Evolutionary conservation across 805 yeast species (phyloP).

Genomic region (Schizosaccharomyces japonicus): DNA sequence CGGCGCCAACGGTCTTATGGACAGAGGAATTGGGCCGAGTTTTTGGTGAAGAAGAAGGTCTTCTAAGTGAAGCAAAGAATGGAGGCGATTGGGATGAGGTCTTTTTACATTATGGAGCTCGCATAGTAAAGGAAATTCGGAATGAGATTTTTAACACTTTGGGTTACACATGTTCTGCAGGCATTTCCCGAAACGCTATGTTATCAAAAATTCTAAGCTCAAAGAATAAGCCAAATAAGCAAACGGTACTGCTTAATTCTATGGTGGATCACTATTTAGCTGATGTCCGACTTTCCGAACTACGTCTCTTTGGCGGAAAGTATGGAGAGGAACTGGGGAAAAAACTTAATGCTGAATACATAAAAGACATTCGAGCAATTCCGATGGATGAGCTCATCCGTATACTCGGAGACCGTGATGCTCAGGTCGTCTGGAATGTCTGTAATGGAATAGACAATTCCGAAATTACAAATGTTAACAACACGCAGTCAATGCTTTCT

Average conservation of each 20-base stretch:
- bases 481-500: slow-evolving; percentile 69
- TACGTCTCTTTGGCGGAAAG: slow-evolving; percentile 85
- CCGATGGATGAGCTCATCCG: neutral
- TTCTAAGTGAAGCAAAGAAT: slow-evolving; percentile 12
- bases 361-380: slow-evolving; percentile 6
- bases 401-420: slow-evolving; percentile 24
- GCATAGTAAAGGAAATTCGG: slow-evolving; percentile 32
- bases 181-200: slow-evolving; percentile 51
- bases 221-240: slow-evolving; percentile 52
- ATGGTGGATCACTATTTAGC: slow-evolving; percentile 30
- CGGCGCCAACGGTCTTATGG: slow-evolving; percentile 18
- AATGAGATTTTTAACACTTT: slow-evolving; percentile 26
- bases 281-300: slow-evolving; percentile 41
- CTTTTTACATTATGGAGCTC: slow-evolving; percentile 40
- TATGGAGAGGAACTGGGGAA: slow-evolving; percentile 36
- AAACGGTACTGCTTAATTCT: slow-evolving; percentile 40
- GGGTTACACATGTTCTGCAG: slow-evolving; percentile 77
- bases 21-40: slow-evolving; percentile 1
- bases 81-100: slow-evolving; percentile 63
- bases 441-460: slow-evolving; percentile 37
- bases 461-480: slow-evolving; percentile 34
- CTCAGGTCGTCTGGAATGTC: slow-evolving; percentile 32
- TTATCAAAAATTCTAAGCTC: slow-evolving; percentile 77
- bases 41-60: slow-evolving; percentile 10
- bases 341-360: slow-evolving; percentile 25